A percentile compares a stretch with the other conserved stretches of the same genome.
phyloP scores from a whole-genome alignment of 192 early-diverging fungal species.

The Thamnidium elegans region DNA sequence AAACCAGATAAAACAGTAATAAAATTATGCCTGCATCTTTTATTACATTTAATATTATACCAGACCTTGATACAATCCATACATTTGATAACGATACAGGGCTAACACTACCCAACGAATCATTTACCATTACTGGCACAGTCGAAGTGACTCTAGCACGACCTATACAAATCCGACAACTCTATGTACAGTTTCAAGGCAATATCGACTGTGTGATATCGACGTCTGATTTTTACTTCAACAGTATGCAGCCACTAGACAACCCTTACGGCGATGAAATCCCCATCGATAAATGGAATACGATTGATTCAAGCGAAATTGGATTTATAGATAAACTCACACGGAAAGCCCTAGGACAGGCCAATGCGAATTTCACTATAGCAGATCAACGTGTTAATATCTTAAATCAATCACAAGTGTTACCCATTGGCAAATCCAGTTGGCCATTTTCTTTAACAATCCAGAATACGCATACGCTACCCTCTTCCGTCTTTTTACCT shows the following conservation, averaged over 20 bases:
- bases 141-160: background rate
- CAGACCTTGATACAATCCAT: constrained; percentile 10
- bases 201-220: background rate
- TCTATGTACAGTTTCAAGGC: constrained; percentile 4
- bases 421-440: background rate
- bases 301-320: background rate
- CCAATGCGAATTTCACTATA: background rate
- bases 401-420: background rate
- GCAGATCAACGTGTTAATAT: background rate
- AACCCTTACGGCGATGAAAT: background rate
- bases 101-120: background rate
- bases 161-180: constrained; percentile 3
- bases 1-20: background rate
- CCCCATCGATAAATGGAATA: constrained; percentile 3
- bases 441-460: constrained; percentile 1
- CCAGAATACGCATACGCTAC: background rate
- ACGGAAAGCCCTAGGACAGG: constrained; percentile 2
- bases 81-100: constrained; percentile 2
- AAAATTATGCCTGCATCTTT: background rate
- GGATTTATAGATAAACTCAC: background rate
- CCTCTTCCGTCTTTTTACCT: background rate
- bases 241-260: background rate
- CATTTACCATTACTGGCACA: constrained; percentile 1
- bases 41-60: constrained; percentile 5
- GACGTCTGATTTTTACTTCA: background rate